Evolutionary conservation across 2,329 filamentous ascomycete genomes (phyloP).

Genomic region (Cryphonectria nitschkei): DNA sequence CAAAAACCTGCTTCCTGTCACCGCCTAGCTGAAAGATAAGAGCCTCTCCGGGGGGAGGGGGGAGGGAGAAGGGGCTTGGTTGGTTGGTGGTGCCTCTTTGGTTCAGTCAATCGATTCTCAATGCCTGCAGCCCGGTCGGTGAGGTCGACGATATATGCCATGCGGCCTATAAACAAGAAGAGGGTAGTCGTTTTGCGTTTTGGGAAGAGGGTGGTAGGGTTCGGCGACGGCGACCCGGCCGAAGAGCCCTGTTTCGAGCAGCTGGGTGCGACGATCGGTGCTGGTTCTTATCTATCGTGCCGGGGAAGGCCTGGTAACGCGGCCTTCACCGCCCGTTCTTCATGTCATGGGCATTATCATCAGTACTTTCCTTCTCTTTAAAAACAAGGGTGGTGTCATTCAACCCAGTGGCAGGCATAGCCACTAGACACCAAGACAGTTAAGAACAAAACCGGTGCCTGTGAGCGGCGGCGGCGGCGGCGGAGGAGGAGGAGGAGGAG

Average conservation of each 20-base stretch:
- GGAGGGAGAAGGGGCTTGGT: too few relatives aligned
- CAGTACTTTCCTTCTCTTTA: too few relatives aligned
- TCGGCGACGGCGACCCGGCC: neutral
- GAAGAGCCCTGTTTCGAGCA: constrained; percentile 10
- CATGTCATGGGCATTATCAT: neutral
- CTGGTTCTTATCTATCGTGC: constrained; percentile 8
- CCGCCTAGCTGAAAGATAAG: neutral
- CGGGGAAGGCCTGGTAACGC: constrained; percentile 4
- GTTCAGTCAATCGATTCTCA: neutral
- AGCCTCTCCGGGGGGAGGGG: neutral
- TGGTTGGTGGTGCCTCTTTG: neutral
- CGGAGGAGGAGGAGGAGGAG: neutral
- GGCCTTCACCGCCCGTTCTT: constrained; percentile 3
- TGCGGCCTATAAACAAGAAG: neutral
- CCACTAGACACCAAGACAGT: neutral
- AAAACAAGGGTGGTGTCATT: too few relatives aligned
- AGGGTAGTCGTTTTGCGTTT: neutral
- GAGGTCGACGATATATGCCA: neutral
- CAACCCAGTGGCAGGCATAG: too few relatives aligned
- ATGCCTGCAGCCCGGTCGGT: neutral
- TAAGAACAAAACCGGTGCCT: neutral
- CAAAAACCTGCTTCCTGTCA: neutral
- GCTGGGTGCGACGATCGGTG: neutral
- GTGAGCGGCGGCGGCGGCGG: neutral
- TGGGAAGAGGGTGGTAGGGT: neutral